Evolutionary conservation across 306 rosid species (phyloP).

Genomic region (Parietaria judaica): DNA sequence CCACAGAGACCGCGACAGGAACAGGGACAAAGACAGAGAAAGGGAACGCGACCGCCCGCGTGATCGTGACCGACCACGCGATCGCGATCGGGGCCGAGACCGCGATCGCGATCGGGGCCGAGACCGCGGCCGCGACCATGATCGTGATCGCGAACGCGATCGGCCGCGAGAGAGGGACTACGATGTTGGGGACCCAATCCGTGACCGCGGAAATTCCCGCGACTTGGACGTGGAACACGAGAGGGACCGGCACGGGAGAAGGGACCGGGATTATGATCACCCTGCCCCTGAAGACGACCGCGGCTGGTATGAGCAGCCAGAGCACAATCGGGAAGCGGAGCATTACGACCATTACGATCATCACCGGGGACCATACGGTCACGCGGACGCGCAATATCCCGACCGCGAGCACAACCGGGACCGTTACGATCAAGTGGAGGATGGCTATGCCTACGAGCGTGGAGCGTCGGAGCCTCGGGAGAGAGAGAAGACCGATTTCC

Average conservation of each 20-base stretch:
- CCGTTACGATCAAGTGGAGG: conserved; percentile 50
- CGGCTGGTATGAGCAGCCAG: conserved; percentile 61
- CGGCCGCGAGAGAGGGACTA: conserved; percentile 62
- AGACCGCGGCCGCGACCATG: conserved; percentile 56
- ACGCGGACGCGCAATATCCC: conserved; percentile 50
- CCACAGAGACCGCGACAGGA: conserved; percentile 86
- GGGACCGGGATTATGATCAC: conserved; percentile 43
- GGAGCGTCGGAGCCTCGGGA: conserved; percentile 58
- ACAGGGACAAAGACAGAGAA: conserved; percentile 47
- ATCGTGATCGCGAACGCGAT: conserved; percentile 48
- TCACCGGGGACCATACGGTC: conserved; percentile 53
- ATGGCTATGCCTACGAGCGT: conserved; percentile 47
- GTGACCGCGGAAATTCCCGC: conserved; percentile 58
- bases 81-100: conserved; percentile 43
- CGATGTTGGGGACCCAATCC: conserved; percentile 49
- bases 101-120: no score
- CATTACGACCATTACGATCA: conserved; percentile 46
- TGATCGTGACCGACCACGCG: conserved; percentile 65
- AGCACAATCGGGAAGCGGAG: conserved; percentile 54
- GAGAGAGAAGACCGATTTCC: conserved; percentile 64
- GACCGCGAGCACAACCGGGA: conserved; percentile 36
- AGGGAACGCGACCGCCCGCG: conserved; percentile 54
- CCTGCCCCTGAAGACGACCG: conserved; percentile 57
- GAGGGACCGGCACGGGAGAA: conserved; percentile 53
- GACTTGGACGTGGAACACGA: conserved; percentile 65